phyloP scores from a whole-genome alignment of 306 rosid species.

The Urtica urens region DNA sequence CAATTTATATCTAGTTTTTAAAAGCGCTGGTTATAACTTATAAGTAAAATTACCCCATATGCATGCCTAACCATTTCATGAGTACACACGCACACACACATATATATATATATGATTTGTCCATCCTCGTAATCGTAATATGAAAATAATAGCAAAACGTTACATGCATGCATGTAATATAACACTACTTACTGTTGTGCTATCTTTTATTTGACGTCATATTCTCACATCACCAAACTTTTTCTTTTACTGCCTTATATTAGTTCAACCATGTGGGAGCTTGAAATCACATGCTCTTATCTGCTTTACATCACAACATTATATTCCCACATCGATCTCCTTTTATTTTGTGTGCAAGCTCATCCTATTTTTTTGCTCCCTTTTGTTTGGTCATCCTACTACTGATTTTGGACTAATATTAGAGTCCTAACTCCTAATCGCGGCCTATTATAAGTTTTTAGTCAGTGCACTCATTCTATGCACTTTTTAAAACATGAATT shows the following conservation, averaged over 20 bases:
- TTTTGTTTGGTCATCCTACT: neutral
- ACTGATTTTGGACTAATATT: slow-evolving; percentile 14
- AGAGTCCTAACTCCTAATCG: slow-evolving; percentile 15
- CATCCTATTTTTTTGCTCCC: slow-evolving; percentile 16
- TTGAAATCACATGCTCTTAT: slow-evolving; percentile 36
- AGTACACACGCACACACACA: too few relatives aligned
- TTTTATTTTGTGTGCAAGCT: slow-evolving; percentile 11
- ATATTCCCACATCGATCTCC: slow-evolving; percentile 18
- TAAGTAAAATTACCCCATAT: too few relatives aligned
- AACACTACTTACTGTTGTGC: too few relatives aligned
- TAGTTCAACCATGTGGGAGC: slow-evolving; percentile 26
- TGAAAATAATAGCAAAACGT: too few relatives aligned
- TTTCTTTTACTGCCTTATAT: slow-evolving; percentile 5
- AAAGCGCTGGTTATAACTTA: too few relatives aligned
- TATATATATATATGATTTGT: too few relatives aligned
- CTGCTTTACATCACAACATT: slow-evolving; percentile 32
- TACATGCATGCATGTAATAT: too few relatives aligned
- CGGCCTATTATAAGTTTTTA: neutral
- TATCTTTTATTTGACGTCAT: slow-evolving; percentile 25
- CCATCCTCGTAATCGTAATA: too few relatives aligned
- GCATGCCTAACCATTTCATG: too few relatives aligned
- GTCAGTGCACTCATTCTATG: slow-evolving; percentile 6
- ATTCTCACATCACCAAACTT: neutral
- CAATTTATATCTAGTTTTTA: too few relatives aligned
- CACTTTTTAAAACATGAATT: slow-evolving; percentile 5